Evolutionary conservation across 139 green algal genomes (phyloP).

Genomic region (Yamagishiella unicocca): DNA sequence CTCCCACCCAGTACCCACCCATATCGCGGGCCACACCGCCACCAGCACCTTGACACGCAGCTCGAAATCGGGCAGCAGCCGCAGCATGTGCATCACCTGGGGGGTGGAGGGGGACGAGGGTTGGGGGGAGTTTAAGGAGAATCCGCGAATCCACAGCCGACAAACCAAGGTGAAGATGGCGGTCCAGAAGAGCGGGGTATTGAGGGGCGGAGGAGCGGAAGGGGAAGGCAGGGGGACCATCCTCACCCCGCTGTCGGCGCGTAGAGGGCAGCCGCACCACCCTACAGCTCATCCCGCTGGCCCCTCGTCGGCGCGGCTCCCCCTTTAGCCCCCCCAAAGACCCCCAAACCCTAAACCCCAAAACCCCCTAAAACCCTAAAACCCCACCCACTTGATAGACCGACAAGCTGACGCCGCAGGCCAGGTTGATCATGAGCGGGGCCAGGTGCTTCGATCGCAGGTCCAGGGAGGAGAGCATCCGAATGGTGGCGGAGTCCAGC

Average conservation of each 20-base stretch:
- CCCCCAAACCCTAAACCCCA: no score
- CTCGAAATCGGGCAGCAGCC: slow-evolving; percentile 41
- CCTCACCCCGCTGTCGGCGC: no score
- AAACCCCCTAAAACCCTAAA: not conserved
- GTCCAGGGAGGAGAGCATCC: not conserved
- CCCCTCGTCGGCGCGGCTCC: no score
- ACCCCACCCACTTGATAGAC: not conserved
- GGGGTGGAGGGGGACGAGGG: not conserved
- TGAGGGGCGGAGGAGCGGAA: not conserved
- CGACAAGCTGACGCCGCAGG: slow-evolving; percentile 7
- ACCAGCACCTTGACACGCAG: slow-evolving; percentile 34
- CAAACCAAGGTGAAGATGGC: no score
- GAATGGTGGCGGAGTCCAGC: not conserved
- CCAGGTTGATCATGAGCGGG: not conserved
- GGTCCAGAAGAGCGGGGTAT: not conserved
- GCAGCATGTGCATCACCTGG: slow-evolving; percentile 37
- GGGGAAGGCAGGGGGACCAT: not conserved
- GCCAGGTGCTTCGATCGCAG: not conserved
- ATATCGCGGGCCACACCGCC: slow-evolving; percentile 40
- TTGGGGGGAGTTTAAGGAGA: not conserved
- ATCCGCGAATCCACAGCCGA: no score
- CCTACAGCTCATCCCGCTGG: no score
- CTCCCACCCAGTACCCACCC: slow-evolving; percentile 3
- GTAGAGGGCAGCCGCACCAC: no score
- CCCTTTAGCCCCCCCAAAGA: no score